These are phyloP conservation scores for Uronychia setigera DNA, from an alignment of 73 alveolate species.

Conservation along the genomic window DNA sequence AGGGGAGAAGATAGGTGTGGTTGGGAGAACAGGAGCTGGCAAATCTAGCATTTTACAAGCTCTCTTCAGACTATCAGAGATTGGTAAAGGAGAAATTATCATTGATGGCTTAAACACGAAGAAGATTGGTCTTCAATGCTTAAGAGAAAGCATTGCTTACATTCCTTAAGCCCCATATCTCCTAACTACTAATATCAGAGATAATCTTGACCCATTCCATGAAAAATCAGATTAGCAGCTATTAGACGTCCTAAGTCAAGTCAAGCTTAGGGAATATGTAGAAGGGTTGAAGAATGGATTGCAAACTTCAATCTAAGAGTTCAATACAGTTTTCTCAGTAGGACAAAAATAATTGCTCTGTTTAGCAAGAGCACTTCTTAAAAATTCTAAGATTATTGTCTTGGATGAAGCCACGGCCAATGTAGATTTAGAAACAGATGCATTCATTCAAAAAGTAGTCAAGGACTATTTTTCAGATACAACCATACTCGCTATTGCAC, in stretches of 20 bases:
- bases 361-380: slow-evolving; percentile 47
- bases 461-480: slow-evolving; percentile 74
- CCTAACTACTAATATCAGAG: slow-evolving; percentile 56
- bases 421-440: slow-evolving; percentile 89
- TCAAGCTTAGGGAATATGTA: slow-evolving; percentile 52
- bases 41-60: slow-evolving; percentile 38
- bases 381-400: slow-evolving; percentile 84
- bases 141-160: slow-evolving; percentile 72
- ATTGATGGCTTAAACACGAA: slow-evolving; percentile 46
- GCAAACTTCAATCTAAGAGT: neutral
- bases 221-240: slow-evolving; percentile 2
- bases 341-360: slow-evolving; percentile 48
- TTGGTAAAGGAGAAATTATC: slow-evolving; percentile 28
- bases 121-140: slow-evolving; percentile 54
- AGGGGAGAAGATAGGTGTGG: slow-evolving; percentile 60
- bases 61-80: slow-evolving; percentile 48
- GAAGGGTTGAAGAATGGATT: slow-evolving; percentile 67
- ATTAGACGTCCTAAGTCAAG: slow-evolving; percentile 19
- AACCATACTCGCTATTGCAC: slow-evolving; percentile 94
- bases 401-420: slow-evolving; percentile 98
- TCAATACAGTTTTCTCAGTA: slow-evolving; percentile 11
- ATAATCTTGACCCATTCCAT: slow-evolving; percentile 44
- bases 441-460: slow-evolving; percentile 78
- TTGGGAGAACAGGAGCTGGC: slow-evolving; percentile 75
- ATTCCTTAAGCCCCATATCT: slow-evolving; percentile 85